Percentiles rank a stretch among this genome's conserved stretches.
Conservation (phyloP, 805 yeast species). For the Wickerhamiella bombiphila region DNA sequence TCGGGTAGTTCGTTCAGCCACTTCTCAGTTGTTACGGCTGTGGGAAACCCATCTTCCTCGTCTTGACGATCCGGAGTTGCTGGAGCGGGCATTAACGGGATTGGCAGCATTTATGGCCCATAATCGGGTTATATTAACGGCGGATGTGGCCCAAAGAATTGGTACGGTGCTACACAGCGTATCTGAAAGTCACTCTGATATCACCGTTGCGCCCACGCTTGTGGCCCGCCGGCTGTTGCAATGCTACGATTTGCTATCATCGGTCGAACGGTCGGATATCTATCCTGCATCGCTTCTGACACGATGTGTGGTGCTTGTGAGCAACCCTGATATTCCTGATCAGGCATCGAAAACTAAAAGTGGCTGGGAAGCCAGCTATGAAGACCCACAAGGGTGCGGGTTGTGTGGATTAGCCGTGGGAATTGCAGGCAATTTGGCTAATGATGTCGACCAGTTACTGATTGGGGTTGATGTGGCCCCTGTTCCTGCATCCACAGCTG, state of each 20-base stretch:
- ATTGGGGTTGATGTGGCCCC: neutral
- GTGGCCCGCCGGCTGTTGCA: conserved; percentile 7
- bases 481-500: conserved; percentile 5
- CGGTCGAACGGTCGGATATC: conserved; percentile 8
- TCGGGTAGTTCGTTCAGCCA: conserved; percentile 37
- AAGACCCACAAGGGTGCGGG: neutral
- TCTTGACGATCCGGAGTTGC: conserved; percentile 34
- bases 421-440: neutral
- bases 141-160: conserved; percentile 31
- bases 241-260: conserved; percentile 14
- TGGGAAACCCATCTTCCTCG: conserved; percentile 45
- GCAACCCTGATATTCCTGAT: conserved; percentile 7
- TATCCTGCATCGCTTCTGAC: conserved; percentile 29
- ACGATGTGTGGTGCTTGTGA: conserved; percentile 20
- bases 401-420: neutral
- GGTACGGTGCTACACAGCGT: conserved; percentile 36
- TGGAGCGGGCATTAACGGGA: conserved; percentile 39
- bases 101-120: conserved; percentile 34
- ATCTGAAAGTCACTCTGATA: conserved; percentile 15
- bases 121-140: conserved; percentile 27
- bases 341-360: neutral
- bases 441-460: conserved; percentile 3
- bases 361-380: neutral
- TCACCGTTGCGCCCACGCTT: neutral
- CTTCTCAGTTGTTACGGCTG: conserved; percentile 42